Evolutionary conservation across 1,284 basidiomycete genomes (phyloP).

Genomic region (Ustilago hordei): DNA sequence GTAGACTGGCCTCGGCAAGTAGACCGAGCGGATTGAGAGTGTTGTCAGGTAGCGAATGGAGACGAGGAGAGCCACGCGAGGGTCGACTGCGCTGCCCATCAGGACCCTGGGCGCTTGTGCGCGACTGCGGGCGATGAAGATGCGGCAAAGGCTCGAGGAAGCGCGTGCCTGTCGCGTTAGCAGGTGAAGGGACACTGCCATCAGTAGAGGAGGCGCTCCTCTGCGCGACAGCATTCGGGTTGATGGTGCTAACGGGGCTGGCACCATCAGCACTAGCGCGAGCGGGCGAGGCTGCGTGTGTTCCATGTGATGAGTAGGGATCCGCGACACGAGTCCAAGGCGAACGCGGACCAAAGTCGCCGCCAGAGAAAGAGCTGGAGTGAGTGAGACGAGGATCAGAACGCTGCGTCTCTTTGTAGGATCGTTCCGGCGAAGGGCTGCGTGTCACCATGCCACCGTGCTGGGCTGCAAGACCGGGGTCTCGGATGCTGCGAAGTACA

Average conservation of each 20-base stretch:
- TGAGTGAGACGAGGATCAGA: conserved; percentile 43
- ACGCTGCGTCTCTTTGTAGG: conserved; percentile 8
- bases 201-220: conserved; percentile 47
- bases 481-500: conserved; percentile 62
- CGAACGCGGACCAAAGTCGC: conserved; percentile 32
- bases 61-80: conserved; percentile 48
- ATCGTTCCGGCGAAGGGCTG: conserved; percentile 40
- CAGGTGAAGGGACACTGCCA: conserved; percentile 33
- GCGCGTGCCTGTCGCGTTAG: conserved; percentile 33
- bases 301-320: conserved; percentile 23
- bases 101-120: conserved; percentile 14
- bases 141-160: conserved; percentile 54
- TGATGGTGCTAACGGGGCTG: conserved; percentile 47
- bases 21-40: conserved; percentile 69
- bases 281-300: conserved; percentile 30
- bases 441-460: conserved; percentile 55
- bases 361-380: conserved; percentile 26
- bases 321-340: conserved; percentile 38
- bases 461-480: conserved; percentile 53
- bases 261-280: conserved; percentile 30
- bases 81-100: conserved; percentile 33
- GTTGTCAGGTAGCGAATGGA: conserved; percentile 71
- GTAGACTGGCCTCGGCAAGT: conserved; percentile 68
- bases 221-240: conserved; percentile 46
- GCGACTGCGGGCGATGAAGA: conserved; percentile 36